These are phyloP conservation scores for Amylostereum chailletii DNA, from an alignment of 1,284 basidiomycete genomes.

Conservation along the genomic window DNA sequence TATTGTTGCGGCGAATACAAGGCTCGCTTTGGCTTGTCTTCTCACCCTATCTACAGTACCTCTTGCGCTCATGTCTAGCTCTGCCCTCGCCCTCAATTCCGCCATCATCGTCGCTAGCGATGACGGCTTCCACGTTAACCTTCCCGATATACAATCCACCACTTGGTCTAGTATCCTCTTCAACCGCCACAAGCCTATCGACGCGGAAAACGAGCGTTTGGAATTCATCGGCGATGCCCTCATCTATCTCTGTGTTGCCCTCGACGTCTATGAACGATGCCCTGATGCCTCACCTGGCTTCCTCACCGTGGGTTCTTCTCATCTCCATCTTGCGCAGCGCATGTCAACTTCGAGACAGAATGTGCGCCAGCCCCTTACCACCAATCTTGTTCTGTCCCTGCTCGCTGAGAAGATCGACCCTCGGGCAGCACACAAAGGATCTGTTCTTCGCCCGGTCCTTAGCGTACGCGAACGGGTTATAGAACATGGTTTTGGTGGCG, in stretches of 20 bases:
- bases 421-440: conserved; percentile 14
- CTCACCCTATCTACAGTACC: too few relatives aligned
- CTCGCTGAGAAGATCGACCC: conserved; percentile 23
- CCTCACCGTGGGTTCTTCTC: conserved; percentile 20
- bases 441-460: conserved; percentile 7
- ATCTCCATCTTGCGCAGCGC: neutral
- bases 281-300: conserved; percentile 20
- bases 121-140: conserved; percentile 14
- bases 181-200: neutral
- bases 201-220: conserved; percentile 20
- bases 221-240: conserved; percentile 26
- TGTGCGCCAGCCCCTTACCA: neutral
- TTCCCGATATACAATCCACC: conserved; percentile 21
- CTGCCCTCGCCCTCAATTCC: neutral
- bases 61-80: too few relatives aligned
- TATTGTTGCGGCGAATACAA: too few relatives aligned
- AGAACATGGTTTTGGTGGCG: neutral
- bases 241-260: conserved; percentile 23
- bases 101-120: conserved; percentile 4
- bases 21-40: too few relatives aligned
- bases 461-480: neutral
- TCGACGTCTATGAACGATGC: conserved; percentile 18
- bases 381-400: conserved; percentile 16
- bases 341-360: neutral
- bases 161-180: conserved; percentile 20